Conservation (phyloP, 768 basidiomycete genomes). For the Phanerodontia chrysosporium region DNA sequence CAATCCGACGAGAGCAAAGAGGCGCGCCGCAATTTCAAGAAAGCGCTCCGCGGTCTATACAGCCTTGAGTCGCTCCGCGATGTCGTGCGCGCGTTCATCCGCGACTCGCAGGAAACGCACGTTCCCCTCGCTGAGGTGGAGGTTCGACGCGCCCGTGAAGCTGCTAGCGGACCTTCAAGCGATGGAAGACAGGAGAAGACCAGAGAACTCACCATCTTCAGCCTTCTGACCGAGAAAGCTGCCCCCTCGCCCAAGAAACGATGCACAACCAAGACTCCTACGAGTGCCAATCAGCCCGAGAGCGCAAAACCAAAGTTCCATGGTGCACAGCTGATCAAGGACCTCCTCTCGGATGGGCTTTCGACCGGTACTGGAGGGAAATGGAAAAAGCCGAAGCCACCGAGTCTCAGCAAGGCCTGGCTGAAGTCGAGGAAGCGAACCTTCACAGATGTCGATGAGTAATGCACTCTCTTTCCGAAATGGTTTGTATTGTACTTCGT, state of each 20-base stretch:
- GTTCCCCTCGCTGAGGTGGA: neutral
- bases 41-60: neutral
- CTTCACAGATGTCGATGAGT: too few species aligned
- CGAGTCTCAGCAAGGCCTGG: neutral
- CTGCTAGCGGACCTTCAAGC: neutral
- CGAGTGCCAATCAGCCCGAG: too few species aligned
- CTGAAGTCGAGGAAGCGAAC: neutral
- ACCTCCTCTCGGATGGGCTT: neutral
- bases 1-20: neutral
- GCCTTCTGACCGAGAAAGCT: neutral
- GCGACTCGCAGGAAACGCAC: neutral
- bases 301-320: neutral
- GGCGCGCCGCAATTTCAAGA: neutral
- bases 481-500: too few species aligned
- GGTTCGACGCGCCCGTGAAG: neutral
- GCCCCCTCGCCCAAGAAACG: neutral
- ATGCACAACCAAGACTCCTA: neutral
- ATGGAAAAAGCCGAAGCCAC: neutral
- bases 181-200: neutral
- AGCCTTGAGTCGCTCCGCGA: neutral
- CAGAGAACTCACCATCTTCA: neutral
- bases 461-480: too few species aligned
- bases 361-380: neutral
- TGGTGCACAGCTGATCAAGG: neutral
- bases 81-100: neutral